A percentile compares a stretch with the other conserved stretches of the same genome.
Evolutionary conservation across 23 red algal species (phyloP).

Genomic region (Pyropia haitanensis): DNA sequence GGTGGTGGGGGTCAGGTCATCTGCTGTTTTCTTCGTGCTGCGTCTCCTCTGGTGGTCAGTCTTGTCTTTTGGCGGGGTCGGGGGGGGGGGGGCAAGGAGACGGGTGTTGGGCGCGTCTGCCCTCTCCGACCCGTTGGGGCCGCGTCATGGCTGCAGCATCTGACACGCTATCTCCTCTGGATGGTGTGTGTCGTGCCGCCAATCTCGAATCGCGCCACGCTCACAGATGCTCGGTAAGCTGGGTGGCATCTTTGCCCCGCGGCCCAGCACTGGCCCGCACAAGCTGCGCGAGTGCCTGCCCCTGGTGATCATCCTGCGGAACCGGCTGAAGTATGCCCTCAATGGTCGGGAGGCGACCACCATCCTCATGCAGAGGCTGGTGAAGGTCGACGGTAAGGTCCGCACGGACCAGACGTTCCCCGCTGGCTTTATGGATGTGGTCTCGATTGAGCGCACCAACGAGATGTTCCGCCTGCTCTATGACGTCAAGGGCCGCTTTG

Average conservation of each 20-base stretch:
- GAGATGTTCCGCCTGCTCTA: constrained; percentile 94
- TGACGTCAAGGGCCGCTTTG: constrained; percentile 93
- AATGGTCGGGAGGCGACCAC: constrained; percentile 74
- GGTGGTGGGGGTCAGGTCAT: too few relatives aligned
- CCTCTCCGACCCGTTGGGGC: too few relatives aligned
- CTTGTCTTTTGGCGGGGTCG: too few relatives aligned
- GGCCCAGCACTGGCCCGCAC: constrained; percentile 88
- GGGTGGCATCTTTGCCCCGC: constrained; percentile 90
- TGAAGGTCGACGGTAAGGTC: constrained; percentile 98
- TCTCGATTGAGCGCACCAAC: constrained; percentile 85
- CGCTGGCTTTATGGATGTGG: constrained; percentile 98
- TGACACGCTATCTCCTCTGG: too few relatives aligned
- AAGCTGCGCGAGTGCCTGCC: constrained; percentile 95
- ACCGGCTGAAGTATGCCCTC: constrained; percentile 95
- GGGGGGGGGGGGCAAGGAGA: too few relatives aligned
- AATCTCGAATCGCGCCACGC: too few relatives aligned
- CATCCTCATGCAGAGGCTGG: constrained; percentile 97
- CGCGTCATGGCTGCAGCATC: too few relatives aligned
- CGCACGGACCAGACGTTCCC: constrained; percentile 95
- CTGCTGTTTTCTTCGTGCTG: too few relatives aligned
- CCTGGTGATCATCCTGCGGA: constrained; percentile 89
- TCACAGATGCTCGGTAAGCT: constrained; percentile 85
- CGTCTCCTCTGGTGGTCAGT: too few relatives aligned
- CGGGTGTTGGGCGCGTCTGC: too few relatives aligned
- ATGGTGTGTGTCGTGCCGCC: too few relatives aligned